Evolutionary conservation across 2,329 filamentous ascomycete species (phyloP).

Genomic region (Bisporella sp.): DNA sequence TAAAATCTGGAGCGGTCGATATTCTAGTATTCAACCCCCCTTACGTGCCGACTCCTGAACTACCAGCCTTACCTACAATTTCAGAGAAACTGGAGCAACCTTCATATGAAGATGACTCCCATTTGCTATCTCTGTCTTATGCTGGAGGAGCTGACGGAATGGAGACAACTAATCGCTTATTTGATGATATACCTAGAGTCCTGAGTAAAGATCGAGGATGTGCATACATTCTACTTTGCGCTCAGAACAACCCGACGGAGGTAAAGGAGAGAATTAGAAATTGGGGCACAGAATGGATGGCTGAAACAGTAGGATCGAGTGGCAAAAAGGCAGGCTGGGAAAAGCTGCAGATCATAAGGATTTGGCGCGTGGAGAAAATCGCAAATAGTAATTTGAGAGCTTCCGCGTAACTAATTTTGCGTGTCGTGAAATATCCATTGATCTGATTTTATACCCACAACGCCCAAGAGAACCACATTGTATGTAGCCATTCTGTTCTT

Average conservation of each 20-base stretch:
- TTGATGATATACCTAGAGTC: slow-evolving; percentile 59
- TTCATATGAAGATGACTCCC: slow-evolving; percentile 71
- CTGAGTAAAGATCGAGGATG: slow-evolving; percentile 61
- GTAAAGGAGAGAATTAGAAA: slow-evolving; percentile 56
- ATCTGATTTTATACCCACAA: slow-evolving; percentile 16
- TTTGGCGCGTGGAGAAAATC: slow-evolving; percentile 52
- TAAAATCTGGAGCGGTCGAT: slow-evolving; percentile 59
- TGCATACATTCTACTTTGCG: slow-evolving; percentile 84
- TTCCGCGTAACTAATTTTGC: too few species aligned
- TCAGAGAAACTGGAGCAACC: slow-evolving; percentile 21
- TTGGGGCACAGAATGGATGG: slow-evolving; percentile 61
- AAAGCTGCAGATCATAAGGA: slow-evolving; percentile 79
- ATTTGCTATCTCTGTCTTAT: slow-evolving; percentile 78
- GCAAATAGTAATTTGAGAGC: background rate
- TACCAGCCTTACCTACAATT: slow-evolving; percentile 48
- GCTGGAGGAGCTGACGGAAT: slow-evolving; percentile 87
- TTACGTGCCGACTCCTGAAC: slow-evolving; percentile 79
- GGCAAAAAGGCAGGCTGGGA: slow-evolving; percentile 92
- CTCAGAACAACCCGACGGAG: slow-evolving; percentile 76
- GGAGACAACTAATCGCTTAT: slow-evolving; percentile 79
- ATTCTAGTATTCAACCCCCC: slow-evolving; percentile 94
- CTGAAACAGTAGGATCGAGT: slow-evolving; percentile 71
- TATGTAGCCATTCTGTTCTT: slow-evolving; percentile 1
- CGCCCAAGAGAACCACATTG: background rate
- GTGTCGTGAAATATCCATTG: too few species aligned